Evolutionary conservation across 2,329 filamentous ascomycete species (phyloP).

Genomic region (Sclerotinia sclerotiorum): DNA sequence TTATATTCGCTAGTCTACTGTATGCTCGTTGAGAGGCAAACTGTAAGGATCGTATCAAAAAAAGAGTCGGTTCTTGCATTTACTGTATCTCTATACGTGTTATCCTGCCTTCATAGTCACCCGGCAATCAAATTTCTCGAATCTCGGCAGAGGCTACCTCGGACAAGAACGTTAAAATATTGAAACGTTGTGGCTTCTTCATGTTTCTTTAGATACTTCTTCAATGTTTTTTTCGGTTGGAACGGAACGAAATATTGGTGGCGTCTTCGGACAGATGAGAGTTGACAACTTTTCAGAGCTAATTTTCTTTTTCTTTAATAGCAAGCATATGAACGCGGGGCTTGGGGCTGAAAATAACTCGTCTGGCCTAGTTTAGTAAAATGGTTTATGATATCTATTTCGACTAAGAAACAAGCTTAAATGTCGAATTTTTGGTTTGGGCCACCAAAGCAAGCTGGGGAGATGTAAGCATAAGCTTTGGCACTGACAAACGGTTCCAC

Average conservation of each 20-base stretch:
- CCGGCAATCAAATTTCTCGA: slow-evolving; percentile 16
- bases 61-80: neutral
- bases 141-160: slow-evolving; percentile 15
- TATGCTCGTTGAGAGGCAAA: neutral
- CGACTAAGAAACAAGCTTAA: slow-evolving; percentile 21
- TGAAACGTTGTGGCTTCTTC: slow-evolving; percentile 20
- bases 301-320: slow-evolving; percentile 4
- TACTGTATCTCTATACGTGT: neutral
- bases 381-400: neutral
- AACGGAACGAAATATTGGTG: slow-evolving; percentile 20
- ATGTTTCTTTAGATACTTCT: slow-evolving; percentile 7
- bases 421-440: slow-evolving; percentile 12
- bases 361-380: slow-evolving; percentile 18
- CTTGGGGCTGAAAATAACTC: slow-evolving; percentile 24
- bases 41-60: neutral
- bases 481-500: slow-evolving; percentile 17
- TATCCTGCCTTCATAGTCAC: slow-evolving; percentile 12
- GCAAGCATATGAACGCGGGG: slow-evolving; percentile 3
- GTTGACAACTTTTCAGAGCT: neutral
- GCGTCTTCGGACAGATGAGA: slow-evolving; percentile 11
- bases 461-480: slow-evolving; percentile 6
- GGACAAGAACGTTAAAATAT: slow-evolving; percentile 13
- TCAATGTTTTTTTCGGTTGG: neutral
- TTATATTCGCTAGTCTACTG: neutral
- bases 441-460: slow-evolving; percentile 6